Percentiles rank a stretch among this genome's conserved stretches.
Evolutionary conservation across 2,329 filamentous ascomycete species (phyloP).

Genomic region (Scolecobasidium constrictum): DNA sequence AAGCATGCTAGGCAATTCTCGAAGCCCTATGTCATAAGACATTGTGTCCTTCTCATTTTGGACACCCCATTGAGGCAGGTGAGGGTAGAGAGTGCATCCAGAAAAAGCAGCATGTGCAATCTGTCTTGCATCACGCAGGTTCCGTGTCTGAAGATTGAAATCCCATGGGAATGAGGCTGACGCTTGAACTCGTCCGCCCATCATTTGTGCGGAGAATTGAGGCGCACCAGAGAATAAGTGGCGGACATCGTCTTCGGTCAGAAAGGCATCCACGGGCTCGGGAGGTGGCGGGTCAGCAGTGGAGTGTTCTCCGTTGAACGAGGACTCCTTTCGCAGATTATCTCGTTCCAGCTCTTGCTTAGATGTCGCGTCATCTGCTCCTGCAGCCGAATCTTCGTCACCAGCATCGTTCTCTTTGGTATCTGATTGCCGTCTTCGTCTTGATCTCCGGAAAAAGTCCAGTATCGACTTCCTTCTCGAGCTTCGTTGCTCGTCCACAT

Average conservation of each 20-base stretch:
- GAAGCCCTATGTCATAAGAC: constrained; percentile 21
- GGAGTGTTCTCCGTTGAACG: no score
- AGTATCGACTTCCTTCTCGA: no score
- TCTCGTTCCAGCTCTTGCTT: no score
- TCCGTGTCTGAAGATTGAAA: constrained; percentile 47
- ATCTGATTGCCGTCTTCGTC: no score
- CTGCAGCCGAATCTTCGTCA: no score
- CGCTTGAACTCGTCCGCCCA: constrained; percentile 50
- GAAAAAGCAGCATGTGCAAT: constrained; percentile 25
- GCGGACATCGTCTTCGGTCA: constrained; percentile 42
- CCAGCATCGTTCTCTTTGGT: no score
- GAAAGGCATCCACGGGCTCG: no score
- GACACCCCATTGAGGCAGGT: constrained; percentile 13
- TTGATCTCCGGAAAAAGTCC: no score
- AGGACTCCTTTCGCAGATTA: no score
- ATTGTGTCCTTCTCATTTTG: constrained; percentile 14
- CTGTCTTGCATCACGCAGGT: constrained; percentile 44
- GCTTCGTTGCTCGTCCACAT: no score
- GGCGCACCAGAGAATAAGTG: constrained; percentile 67
- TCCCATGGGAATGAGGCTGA: constrained; percentile 60
- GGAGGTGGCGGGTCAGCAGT: no score
- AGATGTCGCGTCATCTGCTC: no score
- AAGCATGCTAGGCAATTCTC: constrained; percentile 58
- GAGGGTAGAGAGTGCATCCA: constrained; percentile 20
- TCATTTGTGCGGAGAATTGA: constrained; percentile 54